phyloP scores from a whole-genome alignment of 2,329 filamentous ascomycete species.

The Dactylellina haptotyla region DNA sequence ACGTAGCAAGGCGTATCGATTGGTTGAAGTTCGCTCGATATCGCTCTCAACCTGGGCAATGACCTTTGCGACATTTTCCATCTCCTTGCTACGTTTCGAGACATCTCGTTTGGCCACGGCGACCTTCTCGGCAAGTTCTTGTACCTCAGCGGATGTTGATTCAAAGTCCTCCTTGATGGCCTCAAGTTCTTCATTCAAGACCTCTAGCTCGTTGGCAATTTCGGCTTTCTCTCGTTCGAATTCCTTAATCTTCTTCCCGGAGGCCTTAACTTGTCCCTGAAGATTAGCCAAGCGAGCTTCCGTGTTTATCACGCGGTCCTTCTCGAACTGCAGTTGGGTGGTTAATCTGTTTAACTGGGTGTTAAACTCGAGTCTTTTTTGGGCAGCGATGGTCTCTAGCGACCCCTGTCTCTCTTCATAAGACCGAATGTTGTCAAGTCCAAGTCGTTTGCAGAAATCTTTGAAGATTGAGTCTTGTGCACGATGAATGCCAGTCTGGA shows the following conservation, averaged over 20 bases:
- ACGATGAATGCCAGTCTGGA: slow-evolving; percentile 74
- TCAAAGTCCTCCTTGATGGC: slow-evolving; percentile 77
- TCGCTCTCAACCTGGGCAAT: slow-evolving; percentile 84
- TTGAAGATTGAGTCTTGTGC: slow-evolving; percentile 90
- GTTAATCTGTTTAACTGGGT: slow-evolving; percentile 76
- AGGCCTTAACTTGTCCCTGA: slow-evolving; percentile 72
- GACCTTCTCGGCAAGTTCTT: slow-evolving; percentile 77
- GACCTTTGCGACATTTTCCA: slow-evolving; percentile 78
- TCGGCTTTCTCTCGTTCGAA: slow-evolving; percentile 77
- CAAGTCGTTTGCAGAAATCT: slow-evolving; percentile 84
- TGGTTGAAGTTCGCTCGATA: slow-evolving; percentile 83
- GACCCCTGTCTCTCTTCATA: slow-evolving; percentile 95
- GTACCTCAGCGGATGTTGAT: slow-evolving; percentile 73
- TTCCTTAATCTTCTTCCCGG: slow-evolving; percentile 74
- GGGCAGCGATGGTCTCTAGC: slow-evolving; percentile 85
- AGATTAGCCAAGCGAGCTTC: slow-evolving; percentile 72
- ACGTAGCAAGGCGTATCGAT: slow-evolving; percentile 83
- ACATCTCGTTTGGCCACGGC: slow-evolving; percentile 81
- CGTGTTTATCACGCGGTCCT: slow-evolving; percentile 75
- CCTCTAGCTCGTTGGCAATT: slow-evolving; percentile 77
- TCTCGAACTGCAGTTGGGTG: slow-evolving; percentile 70
- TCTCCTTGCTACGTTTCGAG: slow-evolving; percentile 83
- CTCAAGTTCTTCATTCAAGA: slow-evolving; percentile 79
- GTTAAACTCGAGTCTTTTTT: slow-evolving; percentile 86
- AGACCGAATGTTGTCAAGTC: slow-evolving; percentile 87